These are phyloP conservation scores for Lasiodiplodia theobromae DNA, from an alignment of 2,329 filamentous ascomycete species.

Conservation along the genomic window DNA sequence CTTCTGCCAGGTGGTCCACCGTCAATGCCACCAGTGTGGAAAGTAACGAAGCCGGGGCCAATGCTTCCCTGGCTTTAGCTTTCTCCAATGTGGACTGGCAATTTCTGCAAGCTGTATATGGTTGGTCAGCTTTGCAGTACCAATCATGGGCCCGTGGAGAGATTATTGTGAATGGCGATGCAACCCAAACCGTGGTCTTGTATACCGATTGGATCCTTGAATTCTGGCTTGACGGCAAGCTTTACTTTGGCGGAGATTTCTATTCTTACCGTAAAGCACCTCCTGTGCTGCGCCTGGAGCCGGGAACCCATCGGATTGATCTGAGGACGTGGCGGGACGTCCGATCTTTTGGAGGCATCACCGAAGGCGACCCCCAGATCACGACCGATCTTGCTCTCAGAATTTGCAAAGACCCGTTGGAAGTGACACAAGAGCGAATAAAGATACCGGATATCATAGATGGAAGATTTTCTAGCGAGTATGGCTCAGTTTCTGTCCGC, in stretches of 20 bases:
- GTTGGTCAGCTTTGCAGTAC: slow-evolving; percentile 66
- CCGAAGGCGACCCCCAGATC: slow-evolving; percentile 47
- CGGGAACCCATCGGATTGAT: slow-evolving; percentile 60
- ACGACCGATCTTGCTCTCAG: slow-evolving; percentile 48
- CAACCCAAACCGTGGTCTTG: slow-evolving; percentile 49
- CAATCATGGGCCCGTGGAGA: slow-evolving; percentile 64
- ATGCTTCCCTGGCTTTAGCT: slow-evolving; percentile 51
- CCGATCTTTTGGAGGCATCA: slow-evolving; percentile 61
- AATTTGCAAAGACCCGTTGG: slow-evolving; percentile 36
- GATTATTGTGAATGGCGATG: slow-evolving; percentile 48
- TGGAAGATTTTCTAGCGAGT: slow-evolving; percentile 54
- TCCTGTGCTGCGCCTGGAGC: slow-evolving; percentile 56
- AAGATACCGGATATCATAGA: slow-evolving; percentile 61
- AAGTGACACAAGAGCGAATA: slow-evolving; percentile 45
- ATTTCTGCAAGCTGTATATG: slow-evolving; percentile 61
- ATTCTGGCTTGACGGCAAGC: slow-evolving; percentile 58
- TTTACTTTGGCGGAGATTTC: slow-evolving; percentile 65
- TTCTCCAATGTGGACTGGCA: slow-evolving; percentile 63
- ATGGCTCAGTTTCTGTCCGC: slow-evolving; percentile 58
- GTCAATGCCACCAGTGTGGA: slow-evolving; percentile 40
- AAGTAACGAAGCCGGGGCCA: slow-evolving; percentile 39
- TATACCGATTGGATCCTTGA: slow-evolving; percentile 60
- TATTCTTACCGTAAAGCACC: slow-evolving; percentile 61
- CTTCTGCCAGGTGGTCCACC: slow-evolving; percentile 57
- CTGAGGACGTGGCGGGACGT: slow-evolving; percentile 63